A percentile compares a stretch with the other conserved stretches of the same genome.
Evolutionary conservation across 306 rosid genomes (phyloP).

Genomic region (Inga laurina): DNA sequence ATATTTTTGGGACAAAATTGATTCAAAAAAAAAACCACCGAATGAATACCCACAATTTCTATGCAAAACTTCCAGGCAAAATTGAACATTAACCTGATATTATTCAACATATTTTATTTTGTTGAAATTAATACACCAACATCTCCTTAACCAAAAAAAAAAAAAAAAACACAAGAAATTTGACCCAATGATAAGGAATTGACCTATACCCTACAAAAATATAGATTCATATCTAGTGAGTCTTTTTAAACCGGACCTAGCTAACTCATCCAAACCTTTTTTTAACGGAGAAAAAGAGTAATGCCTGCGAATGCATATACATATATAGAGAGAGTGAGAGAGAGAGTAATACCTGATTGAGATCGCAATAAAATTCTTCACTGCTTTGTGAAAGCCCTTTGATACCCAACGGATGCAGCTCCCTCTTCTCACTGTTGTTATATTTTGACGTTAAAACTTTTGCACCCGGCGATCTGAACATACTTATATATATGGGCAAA

Average conservation of each 20-base stretch:
- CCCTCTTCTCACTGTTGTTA: not conserved
- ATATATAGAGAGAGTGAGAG: not conserved
- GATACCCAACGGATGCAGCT: constrained; percentile 15
- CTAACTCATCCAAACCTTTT: not conserved
- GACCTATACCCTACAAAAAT: too few relatives aligned
- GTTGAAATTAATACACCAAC: not conserved
- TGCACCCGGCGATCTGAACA: constrained; percentile 28
- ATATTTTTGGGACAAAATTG: too few relatives aligned
- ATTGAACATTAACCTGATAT: not conserved
- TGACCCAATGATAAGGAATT: not conserved
- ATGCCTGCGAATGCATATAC: not conserved
- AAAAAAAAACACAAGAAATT: not conserved
- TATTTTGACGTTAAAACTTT: not conserved
- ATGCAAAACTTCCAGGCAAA: not conserved
- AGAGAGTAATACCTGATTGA: constrained; percentile 38
- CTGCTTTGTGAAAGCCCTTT: constrained; percentile 37
- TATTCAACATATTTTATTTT: not conserved
- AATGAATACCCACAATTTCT: too few relatives aligned
- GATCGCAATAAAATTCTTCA: constrained; percentile 38
- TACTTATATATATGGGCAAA: not conserved
- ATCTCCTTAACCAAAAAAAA: not conserved
- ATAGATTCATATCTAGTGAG: not conserved
- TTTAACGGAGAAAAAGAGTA: too few relatives aligned
- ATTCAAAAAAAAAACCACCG: too few relatives aligned
- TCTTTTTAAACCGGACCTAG: not conserved